Evolutionary conservation across 495 filamentous ascomycete species (phyloP), one percentile per base, ranked within the genome.

Genomic region (Penicillium argentinense): DNA sequence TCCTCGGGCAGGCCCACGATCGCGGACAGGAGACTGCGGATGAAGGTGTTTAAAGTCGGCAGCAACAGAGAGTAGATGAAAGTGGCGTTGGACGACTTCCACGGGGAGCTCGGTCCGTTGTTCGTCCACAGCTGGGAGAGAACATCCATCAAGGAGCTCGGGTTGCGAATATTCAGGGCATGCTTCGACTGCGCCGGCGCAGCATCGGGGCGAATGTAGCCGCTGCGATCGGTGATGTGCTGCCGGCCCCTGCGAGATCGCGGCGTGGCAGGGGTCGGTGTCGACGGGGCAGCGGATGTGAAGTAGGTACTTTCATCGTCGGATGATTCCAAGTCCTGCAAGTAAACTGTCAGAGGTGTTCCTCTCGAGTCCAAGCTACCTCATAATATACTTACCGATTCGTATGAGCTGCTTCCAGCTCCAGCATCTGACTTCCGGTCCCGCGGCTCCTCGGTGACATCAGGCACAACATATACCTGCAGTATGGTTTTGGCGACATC

Each of bases 401-500:
- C 63, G 38, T 72, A 71, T 22, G 62, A 61, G 34, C 66, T 70
- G 24, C 63, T 61, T 30, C 55, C 57, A 47, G 59, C 41, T 23
- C 59, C 60, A 13, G 56, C 46, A 36, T 50, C 60, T 27, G 57
- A 53, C 27, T 59, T 67, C 43, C 62, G 60, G 9, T 59, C 57
- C 41, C 49, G 48, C 50, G 62, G 60, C 38, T 62, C 65, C 41
- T 69, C 59, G 9, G 56, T 52, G 39, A 63, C 54, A 37, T 66
- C 69, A 0, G 71, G 67, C 17, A 75, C 72, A 26, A 79, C 66
- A 60, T 85, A 83, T 29, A 89, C 83, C 69, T 98, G 93, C 58
- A 97, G 66, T 38, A 97, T 77, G 3, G 81, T 95, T 80, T 96
- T 97, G 56, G 92, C 89, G 45, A 96, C 90, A 68, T 97, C 91